Base-by-base conservation (phyloP, 2,329 filamentous ascomycete species). In the Epichloe baconii region DNA sequence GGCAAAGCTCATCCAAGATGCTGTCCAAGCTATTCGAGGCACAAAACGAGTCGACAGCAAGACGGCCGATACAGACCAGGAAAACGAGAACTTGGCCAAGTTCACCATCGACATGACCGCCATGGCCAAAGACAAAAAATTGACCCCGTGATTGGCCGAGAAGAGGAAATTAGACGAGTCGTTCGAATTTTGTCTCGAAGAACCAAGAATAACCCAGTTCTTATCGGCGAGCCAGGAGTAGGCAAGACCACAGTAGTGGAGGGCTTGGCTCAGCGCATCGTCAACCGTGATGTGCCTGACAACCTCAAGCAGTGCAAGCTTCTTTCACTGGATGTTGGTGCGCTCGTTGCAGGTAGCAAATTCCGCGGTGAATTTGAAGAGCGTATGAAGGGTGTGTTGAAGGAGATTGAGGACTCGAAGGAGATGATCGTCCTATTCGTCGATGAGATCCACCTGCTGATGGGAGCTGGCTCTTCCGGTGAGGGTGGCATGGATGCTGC, bases 41-140 rank as follows among this genome's bases (percentile, higher is more conserved):
- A 97, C 89, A 42, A 88, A 83, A 71, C 79, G 91, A 56, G 90
- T 98, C 42, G 93, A 98, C 69, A 95, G 88, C 54, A 95, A 95
- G 74, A 95, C 88, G 4, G 93, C 93, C 51, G 93, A 98, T 69
- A 83, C 85, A 0, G 93, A 97, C 68, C 77, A 86, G 62, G 91
- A 96, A 62, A 87, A 90, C 62, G 93, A 98, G 70, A 96, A 95
- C 64, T 75, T 98, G 54, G 88, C 90, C 73, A 98, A 97, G 64
- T 98, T 96, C 70, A 97, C 93, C 52, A 93, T 97, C 62, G 93
- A 98, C 69, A 95, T 98, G 89, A 98, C 93, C 11, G 78, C 87
- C 47, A 84, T 96, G 83, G 93, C 93, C 54, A 79, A 90, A 66
- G 93, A 98, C 72, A 94, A 94, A 97, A 97, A 71, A 90, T 97